Evolutionary conservation across 495 filamentous ascomycete genomes (phyloP), one percentile per base, ranked within the genome.

Genomic region (Neurospora sp.): DNA sequence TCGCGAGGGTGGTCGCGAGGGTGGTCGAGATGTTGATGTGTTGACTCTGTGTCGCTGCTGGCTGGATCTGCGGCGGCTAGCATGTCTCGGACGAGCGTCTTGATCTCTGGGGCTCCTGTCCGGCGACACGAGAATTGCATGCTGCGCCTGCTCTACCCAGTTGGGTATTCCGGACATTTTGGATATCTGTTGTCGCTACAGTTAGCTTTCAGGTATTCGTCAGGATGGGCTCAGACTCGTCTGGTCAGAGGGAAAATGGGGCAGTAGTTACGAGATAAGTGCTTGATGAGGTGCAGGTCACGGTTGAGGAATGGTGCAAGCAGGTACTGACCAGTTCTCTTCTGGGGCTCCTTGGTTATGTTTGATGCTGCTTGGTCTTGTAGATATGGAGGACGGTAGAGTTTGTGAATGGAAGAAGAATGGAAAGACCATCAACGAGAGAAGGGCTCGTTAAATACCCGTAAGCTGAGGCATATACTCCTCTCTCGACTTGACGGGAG

Each of bases 1-100:
- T 35, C 27, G 53, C 16, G 53, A 61, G 53, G 9, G 70, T 71
- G 38, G 75, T 73, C 35, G 71, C 75, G 59, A 82, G 73, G 42
- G 80, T 78, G 45, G 80, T 79, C 10, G 81, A 79, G 41, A 83
- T 73, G n/a, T 81, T 80, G 73, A 82, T 80, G 70, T 17, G 14
- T 65, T 65, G 6, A 9, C 27, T 35, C 12, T 4, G 0, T 37
- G 53, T 37, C 53, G 53, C 27, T 65, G 53, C 27, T 65, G 53
- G 53, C 53, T 65, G 6, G 53, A 37, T 37, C 53, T 65, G 53
- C 14, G 27, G 27, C 53, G 53, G 53, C 27, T 17, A 17, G 53
- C 10, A 65, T 65, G 53, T 35, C 12, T 65, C 22, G 53, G 53
- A 37, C 27, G 27, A 65, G 53, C 27, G 31, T 35, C 14, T 3